Evolutionary conservation across 345 rosid species (phyloP), one percentile per base, ranked within the genome.

Genomic region (Brassica carinata): DNA sequence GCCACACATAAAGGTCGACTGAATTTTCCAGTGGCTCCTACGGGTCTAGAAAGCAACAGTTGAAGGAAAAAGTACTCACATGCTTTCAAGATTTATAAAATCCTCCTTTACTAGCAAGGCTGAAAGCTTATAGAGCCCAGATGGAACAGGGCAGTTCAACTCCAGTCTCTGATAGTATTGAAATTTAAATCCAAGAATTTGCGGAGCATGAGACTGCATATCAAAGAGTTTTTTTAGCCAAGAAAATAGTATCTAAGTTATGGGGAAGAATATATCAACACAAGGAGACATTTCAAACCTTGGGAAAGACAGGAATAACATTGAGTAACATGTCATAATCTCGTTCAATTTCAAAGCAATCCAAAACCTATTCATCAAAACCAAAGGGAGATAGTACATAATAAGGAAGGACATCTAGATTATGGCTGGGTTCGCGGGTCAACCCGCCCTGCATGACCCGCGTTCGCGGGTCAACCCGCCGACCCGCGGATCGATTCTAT

Each of bases 181-280:
- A 83, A 96, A 94, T 91, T 96, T 96, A 82, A 90, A 96, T 69
- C 99, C 99, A 67, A 96, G 97, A 84, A 96, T 92, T 82, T 96
- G 98, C 13, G 99, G 91, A 63, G 98, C 99, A 82, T 91, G 99
- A 69, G 97, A 96, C 99, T 96, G 97, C 86, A 89, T 77, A 79
- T 76, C 45, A 69, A 48, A 72, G 84, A 43, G 73, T 61, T 9
- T 73, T 9, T 73, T 61, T 27, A 84, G 83, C 59, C 77, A 67
- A 23, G 26, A 45, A 13, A 15, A 58, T 40, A 71, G 58, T 65
- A 31, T 68, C 36, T 31, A 72, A 76, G 51, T 1, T 23, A 0
- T 23, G 26, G 2, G 5, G 68, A 33, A 23, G 26, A 53, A 72
- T 48, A 77, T 45, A 64, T 69, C 71, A 63, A 33, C 71, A 74